Conservation (phyloP, 2,329 filamentous ascomycete genomes). For the Truncatella angustata region DNA sequence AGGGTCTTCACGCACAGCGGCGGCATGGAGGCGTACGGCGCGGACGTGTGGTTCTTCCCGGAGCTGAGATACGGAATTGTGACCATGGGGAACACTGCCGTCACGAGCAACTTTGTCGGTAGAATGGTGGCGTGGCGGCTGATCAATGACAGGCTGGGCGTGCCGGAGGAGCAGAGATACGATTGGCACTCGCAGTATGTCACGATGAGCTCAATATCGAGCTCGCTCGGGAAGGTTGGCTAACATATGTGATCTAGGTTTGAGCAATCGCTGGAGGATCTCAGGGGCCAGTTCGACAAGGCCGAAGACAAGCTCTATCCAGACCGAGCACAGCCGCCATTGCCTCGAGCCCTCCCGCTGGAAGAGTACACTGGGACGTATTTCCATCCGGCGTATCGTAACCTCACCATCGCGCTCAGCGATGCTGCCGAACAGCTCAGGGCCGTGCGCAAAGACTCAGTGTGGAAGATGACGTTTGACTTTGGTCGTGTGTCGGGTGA, state of each 20-base stretch:
- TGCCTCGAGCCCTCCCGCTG: conserved; percentile 34
- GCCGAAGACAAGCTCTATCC: conserved; percentile 37
- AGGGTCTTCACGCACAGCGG: conserved; percentile 41
- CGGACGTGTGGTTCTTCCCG: conserved; percentile 43
- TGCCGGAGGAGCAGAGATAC: conserved; percentile 30
- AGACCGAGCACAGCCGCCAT: conserved; percentile 28
- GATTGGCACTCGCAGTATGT: conserved; percentile 35
- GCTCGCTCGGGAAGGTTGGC: too few species aligned
- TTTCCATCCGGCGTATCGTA: conserved; percentile 41
- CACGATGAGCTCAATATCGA: neutral
- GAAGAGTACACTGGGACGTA: conserved; percentile 40
- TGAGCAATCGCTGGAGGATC: conserved; percentile 13
- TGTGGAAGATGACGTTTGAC: conserved; percentile 30
- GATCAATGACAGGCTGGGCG: conserved; percentile 37
- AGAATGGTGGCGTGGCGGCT: conserved; percentile 34
- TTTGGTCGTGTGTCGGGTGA: conserved; percentile 35
- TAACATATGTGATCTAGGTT: conserved; percentile 18
- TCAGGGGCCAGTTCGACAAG: conserved; percentile 25
- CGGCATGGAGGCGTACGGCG: conserved; percentile 42
- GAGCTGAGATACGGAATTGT: conserved; percentile 40
- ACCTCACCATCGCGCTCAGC: conserved; percentile 25
- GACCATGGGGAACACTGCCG: conserved; percentile 42
- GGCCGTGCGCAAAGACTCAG: conserved; percentile 26
- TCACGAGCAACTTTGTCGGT: conserved; percentile 34
- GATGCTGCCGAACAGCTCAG: conserved; percentile 14